Percentiles rank a stretch among this genome's conserved stretches.
Evolutionary conservation across 768 basidiomycete genomes (phyloP).

Genomic region (Fomitopsis pulvina): DNA sequence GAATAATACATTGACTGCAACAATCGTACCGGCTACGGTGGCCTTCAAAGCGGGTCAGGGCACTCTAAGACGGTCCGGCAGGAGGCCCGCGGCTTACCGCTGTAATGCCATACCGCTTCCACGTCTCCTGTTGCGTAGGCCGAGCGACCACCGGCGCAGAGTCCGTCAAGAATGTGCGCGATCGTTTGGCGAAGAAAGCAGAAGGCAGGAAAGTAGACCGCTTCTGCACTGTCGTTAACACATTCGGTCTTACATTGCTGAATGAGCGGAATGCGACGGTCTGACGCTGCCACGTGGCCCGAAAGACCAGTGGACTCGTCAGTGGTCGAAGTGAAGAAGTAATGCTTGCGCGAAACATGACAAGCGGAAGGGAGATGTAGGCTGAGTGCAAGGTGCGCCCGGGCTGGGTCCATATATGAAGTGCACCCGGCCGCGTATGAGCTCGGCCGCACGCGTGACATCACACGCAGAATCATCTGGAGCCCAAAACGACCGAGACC

Average conservation of each 20-base stretch:
- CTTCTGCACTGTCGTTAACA: conserved; percentile 25
- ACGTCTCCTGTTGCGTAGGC: conserved; percentile 33
- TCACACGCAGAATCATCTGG: not conserved
- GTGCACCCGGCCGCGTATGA: not conserved
- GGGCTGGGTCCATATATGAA: not conserved
- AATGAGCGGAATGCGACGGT: conserved; percentile 21
- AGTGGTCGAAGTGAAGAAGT: conserved; percentile 18
- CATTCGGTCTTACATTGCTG: conserved; percentile 26
- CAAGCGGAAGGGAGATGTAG: conserved; percentile 1
- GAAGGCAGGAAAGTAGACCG: conserved; percentile 17
- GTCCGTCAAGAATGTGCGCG: conserved; percentile 48
- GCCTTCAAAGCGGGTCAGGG: conserved; percentile 35
- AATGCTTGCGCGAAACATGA: conserved; percentile 23
- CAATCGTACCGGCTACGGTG: conserved; percentile 63
- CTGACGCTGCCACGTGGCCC: conserved; percentile 14
- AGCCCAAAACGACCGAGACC: too few species aligned
- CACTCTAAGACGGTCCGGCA: not conserved
- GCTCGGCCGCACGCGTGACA: conserved; percentile 1
- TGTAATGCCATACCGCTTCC: conserved; percentile 46
- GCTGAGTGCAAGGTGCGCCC: not conserved
- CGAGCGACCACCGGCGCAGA: conserved; percentile 28
- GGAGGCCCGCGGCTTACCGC: conserved; percentile 32
- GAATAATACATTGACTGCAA: conserved; percentile 56
- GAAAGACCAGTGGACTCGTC: conserved; percentile 13
- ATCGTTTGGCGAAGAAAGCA: conserved; percentile 21